phyloP scores from a whole-genome alignment of 176 grass and related monocot species.

The Cenchrus americanus region DNA sequence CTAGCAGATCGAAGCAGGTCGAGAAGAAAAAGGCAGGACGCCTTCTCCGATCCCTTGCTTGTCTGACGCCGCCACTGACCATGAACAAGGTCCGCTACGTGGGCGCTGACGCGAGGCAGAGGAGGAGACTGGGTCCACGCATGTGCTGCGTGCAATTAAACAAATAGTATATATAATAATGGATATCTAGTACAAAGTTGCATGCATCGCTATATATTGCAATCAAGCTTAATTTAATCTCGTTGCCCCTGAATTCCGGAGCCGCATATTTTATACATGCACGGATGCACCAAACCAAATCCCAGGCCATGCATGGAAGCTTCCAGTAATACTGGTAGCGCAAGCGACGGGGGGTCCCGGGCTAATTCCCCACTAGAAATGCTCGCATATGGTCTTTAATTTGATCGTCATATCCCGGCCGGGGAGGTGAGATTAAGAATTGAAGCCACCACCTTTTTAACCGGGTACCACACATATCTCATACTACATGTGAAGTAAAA shows the following conservation, averaged over 20 bases:
- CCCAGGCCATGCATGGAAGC: not conserved
- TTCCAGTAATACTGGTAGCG: not conserved
- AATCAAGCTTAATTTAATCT: not conserved
- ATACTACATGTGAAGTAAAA: not conserved
- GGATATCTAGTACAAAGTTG: not conserved
- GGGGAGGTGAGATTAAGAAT: not conserved
- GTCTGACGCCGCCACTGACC: constrained; percentile 14
- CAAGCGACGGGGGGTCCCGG: not conserved
- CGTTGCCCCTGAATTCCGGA: not conserved
- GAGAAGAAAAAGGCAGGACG: not conserved
- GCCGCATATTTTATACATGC: not conserved
- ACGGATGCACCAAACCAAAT: not conserved
- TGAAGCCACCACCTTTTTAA: not conserved
- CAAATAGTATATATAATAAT: not conserved
- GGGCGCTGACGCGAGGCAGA: not conserved
- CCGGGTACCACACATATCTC: not conserved
- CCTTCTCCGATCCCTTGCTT: not conserved
- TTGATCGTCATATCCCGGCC: not conserved
- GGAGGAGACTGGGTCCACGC: constrained; percentile 10
- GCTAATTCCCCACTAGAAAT: not conserved
- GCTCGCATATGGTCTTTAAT: not conserved
- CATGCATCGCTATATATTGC: not conserved
- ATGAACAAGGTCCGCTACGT: constrained; percentile 20
- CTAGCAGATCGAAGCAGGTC: not conserved
- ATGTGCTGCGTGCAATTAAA: not conserved